A percentile compares a stretch with the other conserved stretches of the same genome.
Evolutionary conservation across 106 monocot species (phyloP).

Genomic region (Posidonia australis): DNA sequence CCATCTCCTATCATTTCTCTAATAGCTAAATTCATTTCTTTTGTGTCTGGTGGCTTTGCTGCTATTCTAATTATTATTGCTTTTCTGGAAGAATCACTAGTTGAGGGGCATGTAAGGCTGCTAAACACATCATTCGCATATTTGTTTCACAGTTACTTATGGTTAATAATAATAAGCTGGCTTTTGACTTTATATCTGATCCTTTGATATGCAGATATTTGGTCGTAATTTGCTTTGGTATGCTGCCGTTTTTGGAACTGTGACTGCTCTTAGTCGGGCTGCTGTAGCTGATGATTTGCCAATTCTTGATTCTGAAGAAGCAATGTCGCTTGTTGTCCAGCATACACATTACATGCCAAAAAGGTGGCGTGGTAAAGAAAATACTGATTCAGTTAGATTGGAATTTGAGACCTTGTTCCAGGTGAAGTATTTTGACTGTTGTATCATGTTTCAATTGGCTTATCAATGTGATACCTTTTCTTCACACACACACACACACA

Average conservation of each 20-base stretch:
- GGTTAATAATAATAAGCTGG: not conserved
- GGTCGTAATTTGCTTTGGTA: constrained; percentile 96
- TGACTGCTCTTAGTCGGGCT: constrained; percentile 81
- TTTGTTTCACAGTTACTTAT: not conserved
- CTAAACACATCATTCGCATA: not conserved
- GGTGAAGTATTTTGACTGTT: constrained; percentile 23
- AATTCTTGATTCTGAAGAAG: constrained; percentile 70
- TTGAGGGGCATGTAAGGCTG: constrained; percentile 85
- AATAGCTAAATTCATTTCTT: constrained; percentile 85
- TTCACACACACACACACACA: too few species aligned
- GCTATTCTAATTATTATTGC: constrained; percentile 88
- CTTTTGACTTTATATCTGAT: not conserved
- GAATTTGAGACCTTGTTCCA: constrained; percentile 97
- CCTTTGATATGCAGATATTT: constrained; percentile 48
- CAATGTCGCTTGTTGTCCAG: constrained; percentile 77
- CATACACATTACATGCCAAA: constrained; percentile 97
- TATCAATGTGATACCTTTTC: too few species aligned
- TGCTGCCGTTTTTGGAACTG: constrained; percentile 83
- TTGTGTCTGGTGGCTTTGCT: constrained; percentile 93
- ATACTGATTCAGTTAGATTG: constrained; percentile 53
- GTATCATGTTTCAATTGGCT: too few species aligned
- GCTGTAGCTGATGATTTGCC: constrained; percentile 72
- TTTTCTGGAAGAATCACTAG: constrained; percentile 82
- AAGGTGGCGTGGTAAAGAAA: constrained; percentile 89
- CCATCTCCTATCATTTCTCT: constrained; percentile 86